Evolutionary conservation across 169 alveolate genomes (phyloP).

Genomic region (Plasmodium malariae): DNA sequence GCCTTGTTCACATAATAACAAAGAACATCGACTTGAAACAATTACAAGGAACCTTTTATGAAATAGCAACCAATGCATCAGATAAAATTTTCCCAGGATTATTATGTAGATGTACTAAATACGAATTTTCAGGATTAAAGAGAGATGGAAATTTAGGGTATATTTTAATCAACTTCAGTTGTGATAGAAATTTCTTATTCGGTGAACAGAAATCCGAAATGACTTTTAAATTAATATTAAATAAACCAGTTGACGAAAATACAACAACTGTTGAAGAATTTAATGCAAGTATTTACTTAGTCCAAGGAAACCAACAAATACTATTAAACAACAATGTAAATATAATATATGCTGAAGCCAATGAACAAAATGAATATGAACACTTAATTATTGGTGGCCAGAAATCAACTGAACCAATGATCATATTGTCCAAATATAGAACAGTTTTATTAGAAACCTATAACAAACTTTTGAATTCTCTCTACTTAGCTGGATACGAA

Average conservation of each 20-base stretch:
- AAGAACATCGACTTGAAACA: constrained; percentile 55
- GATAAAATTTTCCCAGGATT: constrained; percentile 75
- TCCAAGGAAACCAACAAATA: constrained; percentile 63
- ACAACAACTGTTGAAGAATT: constrained; percentile 50
- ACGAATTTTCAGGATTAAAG: constrained; percentile 57
- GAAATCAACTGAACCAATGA: constrained; percentile 64
- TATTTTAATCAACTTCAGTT: constrained; percentile 18
- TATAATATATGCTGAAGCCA: constrained; percentile 60
- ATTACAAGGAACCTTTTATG: constrained; percentile 57
- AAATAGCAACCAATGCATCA: constrained; percentile 64
- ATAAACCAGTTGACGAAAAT: constrained; percentile 48
- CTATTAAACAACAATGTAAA: constrained; percentile 22
- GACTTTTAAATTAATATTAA: constrained; percentile 56
- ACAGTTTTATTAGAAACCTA: constrained; percentile 36
- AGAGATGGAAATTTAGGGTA: constrained; percentile 48
- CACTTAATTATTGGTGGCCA: constrained; percentile 58
- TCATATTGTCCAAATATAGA: constrained; percentile 57
- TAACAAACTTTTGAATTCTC: constrained; percentile 50
- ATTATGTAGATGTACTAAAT: constrained; percentile 69
- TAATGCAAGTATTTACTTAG: constrained; percentile 38
- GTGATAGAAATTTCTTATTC: constrained; percentile 51
- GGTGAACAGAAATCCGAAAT: constrained; percentile 57
- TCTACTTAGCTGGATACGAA: constrained; percentile 70
- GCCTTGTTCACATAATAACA: constrained; percentile 31
- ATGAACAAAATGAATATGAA: constrained; percentile 55